Conservation (phyloP, 345 rosid species). For the Sisymbrium irio region DNA sequence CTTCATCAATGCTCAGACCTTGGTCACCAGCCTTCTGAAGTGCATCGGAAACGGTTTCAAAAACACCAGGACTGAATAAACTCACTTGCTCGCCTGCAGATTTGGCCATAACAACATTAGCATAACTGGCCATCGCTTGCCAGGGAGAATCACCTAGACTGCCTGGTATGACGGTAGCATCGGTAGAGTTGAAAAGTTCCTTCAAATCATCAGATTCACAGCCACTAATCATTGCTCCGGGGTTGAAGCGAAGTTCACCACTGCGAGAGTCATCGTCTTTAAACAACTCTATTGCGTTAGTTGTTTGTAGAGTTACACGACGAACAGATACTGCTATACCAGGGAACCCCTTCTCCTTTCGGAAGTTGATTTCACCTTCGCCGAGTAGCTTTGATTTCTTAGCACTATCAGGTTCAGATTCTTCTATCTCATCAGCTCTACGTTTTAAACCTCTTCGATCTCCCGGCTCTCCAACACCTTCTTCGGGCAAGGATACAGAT, state of each 20-base stretch:
- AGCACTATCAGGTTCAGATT: conserved; percentile 43
- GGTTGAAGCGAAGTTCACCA: conserved; percentile 32
- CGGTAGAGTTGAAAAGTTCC: conserved; percentile 40
- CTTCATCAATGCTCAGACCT: conserved; percentile 71
- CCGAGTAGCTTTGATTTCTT: conserved; percentile 59
- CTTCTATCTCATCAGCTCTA: conserved; percentile 57
- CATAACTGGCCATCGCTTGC: conserved; percentile 72
- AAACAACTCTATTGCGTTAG: conserved; percentile 51
- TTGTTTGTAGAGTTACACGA: conserved; percentile 43
- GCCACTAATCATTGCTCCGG: conserved; percentile 32
- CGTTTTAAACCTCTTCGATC: conserved; percentile 76
- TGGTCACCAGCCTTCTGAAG: conserved; percentile 95
- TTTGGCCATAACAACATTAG: conserved; percentile 42
- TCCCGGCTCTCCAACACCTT: conserved; percentile 93
- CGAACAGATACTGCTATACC: conserved; percentile 61
- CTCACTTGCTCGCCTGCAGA: conserved; percentile 35
- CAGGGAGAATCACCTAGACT: conserved; percentile 54
- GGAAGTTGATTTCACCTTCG: conserved; percentile 76
- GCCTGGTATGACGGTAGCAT: conserved; percentile 37
- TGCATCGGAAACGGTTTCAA: conserved; percentile 50
- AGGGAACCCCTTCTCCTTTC: conserved; percentile 94
- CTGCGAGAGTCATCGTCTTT: conserved; percentile 43
- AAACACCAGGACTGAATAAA: conserved; percentile 46
- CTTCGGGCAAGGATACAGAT: conserved; percentile 68
- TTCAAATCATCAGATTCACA: conserved; percentile 37